Percentiles rank a stretch among this genome's conserved stretches.
Evolutionary conservation across 179 eudicot genomes (phyloP).

Genomic region (Pouteria campechiana): DNA sequence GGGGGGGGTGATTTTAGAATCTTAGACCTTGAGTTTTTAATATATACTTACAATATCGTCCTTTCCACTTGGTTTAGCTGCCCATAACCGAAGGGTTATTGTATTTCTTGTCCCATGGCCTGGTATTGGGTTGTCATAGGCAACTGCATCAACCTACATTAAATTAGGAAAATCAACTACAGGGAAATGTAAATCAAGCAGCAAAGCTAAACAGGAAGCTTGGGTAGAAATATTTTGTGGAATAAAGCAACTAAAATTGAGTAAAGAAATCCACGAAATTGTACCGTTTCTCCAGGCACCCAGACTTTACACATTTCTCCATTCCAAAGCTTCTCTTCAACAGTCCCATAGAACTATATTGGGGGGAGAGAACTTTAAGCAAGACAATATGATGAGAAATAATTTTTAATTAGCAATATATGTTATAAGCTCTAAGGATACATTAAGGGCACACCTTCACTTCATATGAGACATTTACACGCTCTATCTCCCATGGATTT

Average conservation of each 20-base stretch:
- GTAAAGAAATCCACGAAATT: too few species aligned
- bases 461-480: slow-evolving; percentile 18
- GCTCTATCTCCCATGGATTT: slow-evolving; percentile 26
- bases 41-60: slow-evolving; percentile 17
- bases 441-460: slow-evolving; percentile 15
- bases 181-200: too few species aligned
- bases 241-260: too few species aligned
- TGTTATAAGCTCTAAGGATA: not conserved
- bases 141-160: slow-evolving; percentile 23
- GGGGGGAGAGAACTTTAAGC: too few species aligned
- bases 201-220: too few species aligned
- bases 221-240: too few species aligned
- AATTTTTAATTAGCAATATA: too few species aligned
- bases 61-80: slow-evolving; percentile 22
- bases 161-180: too few species aligned
- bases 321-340: slow-evolving; percentile 13
- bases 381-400: too few species aligned
- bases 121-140: slow-evolving; percentile 23
- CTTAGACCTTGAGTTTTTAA: too few species aligned
- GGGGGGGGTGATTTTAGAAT: too few species aligned
- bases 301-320: slow-evolving; percentile 13
- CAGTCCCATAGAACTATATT: slow-evolving; percentile 25
- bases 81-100: slow-evolving; percentile 21
- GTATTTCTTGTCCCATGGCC: slow-evolving; percentile 23
- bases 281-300: slow-evolving; percentile 21